phyloP scores from a whole-genome alignment of 805 yeast species.

The Cyberlindnera mississippiensis region DNA sequence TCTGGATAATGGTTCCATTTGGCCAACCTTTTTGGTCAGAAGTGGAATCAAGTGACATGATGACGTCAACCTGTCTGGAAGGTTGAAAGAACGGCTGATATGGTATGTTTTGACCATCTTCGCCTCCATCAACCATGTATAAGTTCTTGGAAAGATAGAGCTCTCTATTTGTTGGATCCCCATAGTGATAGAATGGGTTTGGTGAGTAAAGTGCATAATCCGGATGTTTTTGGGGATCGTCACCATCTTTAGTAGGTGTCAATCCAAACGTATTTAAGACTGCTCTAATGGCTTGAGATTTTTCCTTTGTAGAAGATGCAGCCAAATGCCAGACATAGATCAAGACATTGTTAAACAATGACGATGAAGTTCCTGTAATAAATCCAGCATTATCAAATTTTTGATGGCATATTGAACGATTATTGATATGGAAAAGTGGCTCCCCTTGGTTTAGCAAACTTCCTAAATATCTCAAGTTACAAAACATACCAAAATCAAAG shows the following conservation, averaged over 20 bases:
- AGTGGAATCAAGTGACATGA: slow-evolving; percentile 59
- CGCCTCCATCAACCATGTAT: slow-evolving; percentile 76
- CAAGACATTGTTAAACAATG: slow-evolving; percentile 49
- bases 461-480: slow-evolving; percentile 51
- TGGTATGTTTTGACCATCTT: slow-evolving; percentile 71
- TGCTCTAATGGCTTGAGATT: slow-evolving; percentile 33
- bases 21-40: slow-evolving; percentile 54
- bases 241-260: slow-evolving; percentile 32
- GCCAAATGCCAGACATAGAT: slow-evolving; percentile 39
- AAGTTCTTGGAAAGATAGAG: slow-evolving; percentile 30
- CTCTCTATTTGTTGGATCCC: slow-evolving; percentile 17
- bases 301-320: slow-evolving; percentile 27
- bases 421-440: slow-evolving; percentile 28
- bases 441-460: slow-evolving; percentile 42
- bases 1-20: slow-evolving; percentile 50
- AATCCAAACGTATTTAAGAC: slow-evolving; percentile 43
- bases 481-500: slow-evolving; percentile 55
- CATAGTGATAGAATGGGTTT: slow-evolving; percentile 49
- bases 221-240: slow-evolving; percentile 37
- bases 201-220: slow-evolving; percentile 61
- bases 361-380: slow-evolving; percentile 60
- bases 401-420: slow-evolving; percentile 38
- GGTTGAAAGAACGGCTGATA: slow-evolving; percentile 60
- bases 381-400: slow-evolving; percentile 60
- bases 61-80: slow-evolving; percentile 55